phyloP scores from a whole-genome alignment of 1,284 basidiomycete species.

The Melanopsichium pennsylvanicum region DNA sequence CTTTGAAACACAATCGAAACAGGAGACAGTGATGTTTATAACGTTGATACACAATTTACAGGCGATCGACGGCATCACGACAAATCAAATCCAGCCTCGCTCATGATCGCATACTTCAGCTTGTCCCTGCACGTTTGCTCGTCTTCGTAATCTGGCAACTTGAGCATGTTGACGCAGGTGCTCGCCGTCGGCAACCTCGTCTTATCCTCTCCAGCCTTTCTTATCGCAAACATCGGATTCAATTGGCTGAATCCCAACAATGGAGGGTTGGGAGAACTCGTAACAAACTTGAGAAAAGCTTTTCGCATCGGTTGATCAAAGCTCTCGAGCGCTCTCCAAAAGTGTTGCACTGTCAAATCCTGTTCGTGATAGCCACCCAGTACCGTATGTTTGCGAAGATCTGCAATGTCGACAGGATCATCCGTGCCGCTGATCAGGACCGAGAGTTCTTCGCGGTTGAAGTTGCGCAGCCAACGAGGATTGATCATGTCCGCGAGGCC shows the following conservation, averaged over 20 bases:
- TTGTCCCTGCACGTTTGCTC: slow-evolving; percentile 54
- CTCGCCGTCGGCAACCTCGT: slow-evolving; percentile 61
- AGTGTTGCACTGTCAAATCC: slow-evolving; percentile 59
- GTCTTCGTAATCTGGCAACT: slow-evolving; percentile 59
- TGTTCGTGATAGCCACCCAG: slow-evolving; percentile 61
- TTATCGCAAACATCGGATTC: slow-evolving; percentile 61
- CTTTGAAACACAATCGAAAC: too few relatives aligned
- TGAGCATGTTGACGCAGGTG: slow-evolving; percentile 64
- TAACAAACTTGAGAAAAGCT: slow-evolving; percentile 63
- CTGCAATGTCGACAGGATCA: slow-evolving; percentile 58
- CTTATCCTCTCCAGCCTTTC: slow-evolving; percentile 55
- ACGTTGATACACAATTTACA: too few relatives aligned
- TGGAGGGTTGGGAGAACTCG: slow-evolving; percentile 62
- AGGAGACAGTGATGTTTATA: too few relatives aligned
- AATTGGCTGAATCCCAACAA: slow-evolving; percentile 62
- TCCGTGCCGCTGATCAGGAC: slow-evolving; percentile 60
- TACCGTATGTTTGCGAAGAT: slow-evolving; percentile 58
- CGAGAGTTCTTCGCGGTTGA: slow-evolving; percentile 61
- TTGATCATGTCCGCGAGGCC: slow-evolving; percentile 63
- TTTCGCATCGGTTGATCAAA: slow-evolving; percentile 53
- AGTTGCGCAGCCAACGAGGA: slow-evolving; percentile 62
- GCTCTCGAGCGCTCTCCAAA: slow-evolving; percentile 57
- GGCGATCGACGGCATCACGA: slow-evolving; percentile 23
- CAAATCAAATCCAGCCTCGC: slow-evolving; percentile 63
- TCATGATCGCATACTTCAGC: slow-evolving; percentile 60